Conservation (phyloP, 805 yeast species). For the Nakazawaea ambrosiae region DNA sequence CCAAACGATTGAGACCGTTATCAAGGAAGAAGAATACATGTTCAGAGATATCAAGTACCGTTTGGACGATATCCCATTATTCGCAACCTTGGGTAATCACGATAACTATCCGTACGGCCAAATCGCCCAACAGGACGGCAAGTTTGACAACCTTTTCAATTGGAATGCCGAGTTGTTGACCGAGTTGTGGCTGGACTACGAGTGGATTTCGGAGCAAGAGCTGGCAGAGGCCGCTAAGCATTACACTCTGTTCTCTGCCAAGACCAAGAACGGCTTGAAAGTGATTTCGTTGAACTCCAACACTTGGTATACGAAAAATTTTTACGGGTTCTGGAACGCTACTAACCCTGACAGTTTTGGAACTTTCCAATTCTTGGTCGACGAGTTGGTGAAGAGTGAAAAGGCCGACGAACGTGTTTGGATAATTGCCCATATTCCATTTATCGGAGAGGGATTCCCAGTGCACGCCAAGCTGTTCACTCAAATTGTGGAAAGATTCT, state of each 20-base stretch:
- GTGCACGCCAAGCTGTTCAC: slow-evolving; percentile 48
- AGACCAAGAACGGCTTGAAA: slow-evolving; percentile 49
- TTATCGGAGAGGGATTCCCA: slow-evolving; percentile 55
- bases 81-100: slow-evolving; percentile 62
- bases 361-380: slow-evolving; percentile 50
- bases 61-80: slow-evolving; percentile 48
- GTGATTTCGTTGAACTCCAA: slow-evolving; percentile 61
- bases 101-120: slow-evolving; percentile 71
- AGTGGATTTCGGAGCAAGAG: slow-evolving; percentile 33
- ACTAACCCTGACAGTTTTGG: slow-evolving; percentile 57
- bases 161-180: slow-evolving; percentile 44
- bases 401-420: slow-evolving; percentile 53
- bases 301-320: slow-evolving; percentile 59
- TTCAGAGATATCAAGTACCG: slow-evolving; percentile 44
- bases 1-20: slow-evolving; percentile 39
- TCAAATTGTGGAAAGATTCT: slow-evolving; percentile 56
- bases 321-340: slow-evolving; percentile 46
- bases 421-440: slow-evolving; percentile 66
- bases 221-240: slow-evolving; percentile 34
- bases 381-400: slow-evolving; percentile 57
- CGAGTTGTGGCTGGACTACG: slow-evolving; percentile 38
- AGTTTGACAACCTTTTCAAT: slow-evolving; percentile 31
- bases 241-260: slow-evolving; percentile 55
- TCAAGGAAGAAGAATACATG: slow-evolving; percentile 44
- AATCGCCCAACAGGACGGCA: slow-evolving; percentile 46